These are phyloP conservation scores for Neoboletus subvelutipes DNA, from an alignment of 768 basidiomycete species.

Conservation along the genomic window DNA sequence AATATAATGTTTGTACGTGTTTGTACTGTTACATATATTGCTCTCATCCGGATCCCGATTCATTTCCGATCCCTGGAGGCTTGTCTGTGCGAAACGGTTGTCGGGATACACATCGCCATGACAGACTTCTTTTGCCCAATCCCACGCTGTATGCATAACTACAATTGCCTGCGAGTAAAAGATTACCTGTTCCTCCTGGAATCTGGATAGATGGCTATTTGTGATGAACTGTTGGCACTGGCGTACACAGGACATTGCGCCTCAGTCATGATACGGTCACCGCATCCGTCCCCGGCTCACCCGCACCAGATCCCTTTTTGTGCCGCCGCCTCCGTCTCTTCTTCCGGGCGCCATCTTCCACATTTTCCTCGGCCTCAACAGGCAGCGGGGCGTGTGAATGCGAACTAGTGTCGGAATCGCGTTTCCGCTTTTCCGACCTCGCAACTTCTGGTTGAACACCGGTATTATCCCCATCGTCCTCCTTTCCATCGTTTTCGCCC, in stretches of 20 bases:
- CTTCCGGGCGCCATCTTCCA: conserved; percentile 14
- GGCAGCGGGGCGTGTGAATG: conserved; percentile 10
- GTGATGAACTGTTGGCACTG: not conserved
- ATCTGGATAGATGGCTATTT: too few relatives aligned
- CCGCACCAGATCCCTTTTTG: conserved; percentile 31
- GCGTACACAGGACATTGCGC: too few relatives aligned
- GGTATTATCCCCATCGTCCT: not conserved
- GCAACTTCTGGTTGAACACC: not conserved
- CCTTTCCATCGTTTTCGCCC: conserved; percentile 12
- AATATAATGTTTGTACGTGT: not conserved
- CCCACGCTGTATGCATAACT: too few relatives aligned
- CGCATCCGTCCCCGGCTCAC: not conserved
- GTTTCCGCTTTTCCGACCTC: conserved; percentile 17
- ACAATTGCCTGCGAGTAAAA: too few relatives aligned
- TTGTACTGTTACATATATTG: not conserved
- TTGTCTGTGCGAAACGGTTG: not conserved
- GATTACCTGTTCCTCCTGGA: not conserved
- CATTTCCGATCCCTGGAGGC: conserved; percentile 1
- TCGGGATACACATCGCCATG: not conserved
- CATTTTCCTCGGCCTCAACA: conserved; percentile 8
- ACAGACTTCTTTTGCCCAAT: not conserved
- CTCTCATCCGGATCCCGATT: not conserved
- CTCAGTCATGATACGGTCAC: not conserved
- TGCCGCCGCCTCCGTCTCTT: conserved; percentile 46
- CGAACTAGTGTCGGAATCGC: conserved; percentile 8